phyloP scores from a whole-genome alignment of 108 stramenopile genomes.

The Discostella stelligeroides region DNA sequence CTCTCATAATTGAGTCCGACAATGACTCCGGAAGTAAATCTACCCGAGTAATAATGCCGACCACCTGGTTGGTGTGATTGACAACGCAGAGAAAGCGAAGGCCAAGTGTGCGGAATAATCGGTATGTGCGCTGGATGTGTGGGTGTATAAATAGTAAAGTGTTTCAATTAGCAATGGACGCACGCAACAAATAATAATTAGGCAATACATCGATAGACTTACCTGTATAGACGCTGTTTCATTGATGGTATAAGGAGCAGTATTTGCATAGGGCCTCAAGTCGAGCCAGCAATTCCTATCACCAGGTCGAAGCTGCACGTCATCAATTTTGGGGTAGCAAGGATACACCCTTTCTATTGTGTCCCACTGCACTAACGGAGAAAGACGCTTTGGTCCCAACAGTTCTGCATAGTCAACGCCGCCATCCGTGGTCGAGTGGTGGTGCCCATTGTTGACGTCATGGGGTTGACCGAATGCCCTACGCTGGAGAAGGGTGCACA shows the following conservation, averaged over 20 bases:
- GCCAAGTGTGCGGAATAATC: conserved; percentile 95
- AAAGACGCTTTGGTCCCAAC: conserved; percentile 72
- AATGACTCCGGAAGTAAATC: conserved; percentile 82
- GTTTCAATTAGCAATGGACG: not conserved
- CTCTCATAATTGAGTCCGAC: conserved; percentile 75
- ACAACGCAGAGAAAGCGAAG: conserved; percentile 94
- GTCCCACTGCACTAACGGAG: conserved; percentile 92
- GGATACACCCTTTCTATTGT: conserved; percentile 96
- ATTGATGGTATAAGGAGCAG: conserved; percentile 93
- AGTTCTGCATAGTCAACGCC: conserved; percentile 50
- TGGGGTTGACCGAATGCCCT: conserved; percentile 85
- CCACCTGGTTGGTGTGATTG: conserved; percentile 91
- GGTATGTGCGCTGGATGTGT: conserved; percentile 78
- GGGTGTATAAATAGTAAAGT: not conserved
- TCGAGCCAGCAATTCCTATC: conserved; percentile 93
- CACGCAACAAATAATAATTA: not conserved
- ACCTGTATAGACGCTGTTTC: conserved; percentile 89
- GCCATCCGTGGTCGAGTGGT: conserved; percentile 53
- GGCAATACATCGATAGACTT: conserved; percentile 3
- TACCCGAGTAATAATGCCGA: conserved; percentile 87
- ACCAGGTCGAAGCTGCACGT: conserved; percentile 73
- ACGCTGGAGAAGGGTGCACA: conserved; percentile 87
- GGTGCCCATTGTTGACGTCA: conserved; percentile 69
- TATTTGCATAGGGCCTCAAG: conserved; percentile 96
- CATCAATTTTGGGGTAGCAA: conserved; percentile 89